Evolutionary conservation across 2,329 filamentous ascomycete species (phyloP), one percentile per base, ranked within the genome.

Genomic region (Colletotrichum navitas): DNA sequence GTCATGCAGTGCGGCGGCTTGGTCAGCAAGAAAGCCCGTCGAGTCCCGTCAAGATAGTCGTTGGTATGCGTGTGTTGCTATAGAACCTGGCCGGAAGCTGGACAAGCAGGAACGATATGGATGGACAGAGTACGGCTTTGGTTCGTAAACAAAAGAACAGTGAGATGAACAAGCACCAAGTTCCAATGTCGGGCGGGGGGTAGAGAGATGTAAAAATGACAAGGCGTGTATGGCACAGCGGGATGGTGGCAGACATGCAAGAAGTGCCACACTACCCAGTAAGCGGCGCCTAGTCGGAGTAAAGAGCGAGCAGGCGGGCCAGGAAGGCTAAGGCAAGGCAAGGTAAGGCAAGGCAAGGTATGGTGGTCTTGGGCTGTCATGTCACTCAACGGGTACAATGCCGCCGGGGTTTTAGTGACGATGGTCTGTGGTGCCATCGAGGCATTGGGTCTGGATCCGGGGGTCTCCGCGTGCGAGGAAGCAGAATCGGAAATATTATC

Each of bases 401-500:
- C 74, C 77, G 77, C 75, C 75, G 75, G 75, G 75, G 63, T 65
- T 71, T 61, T 63, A 79, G 79, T 79, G 79, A 78, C 77, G 77
- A 75, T 79, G 75, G 77, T 76, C 77, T 77, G 78, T 78, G 77
- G 78, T 67, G 58, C 64, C 60, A 45, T 66, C 54, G 59, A 74
- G 61, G 60, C 66, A 62, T 65, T 51, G 58, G 55, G 58, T 58
- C 71, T 74, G 67, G 71, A 74, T 81, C 80, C 81, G 82, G 83
- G 82, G 81, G 81, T 83, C 80, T 82, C 81, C 80, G 80, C 80
- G 79, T 80, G 79, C 81, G 66, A 41, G 47, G 24, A 82, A 83
- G 78, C 82, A 83, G 79, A 82, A 81, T 84, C 83, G 83, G 83
- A 82, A 84, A 83, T 85, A 85, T 84, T 81, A 82, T 83, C 79